Base-by-base conservation (phyloP, 345 rosid species). In the Camelina neglecta region DNA sequence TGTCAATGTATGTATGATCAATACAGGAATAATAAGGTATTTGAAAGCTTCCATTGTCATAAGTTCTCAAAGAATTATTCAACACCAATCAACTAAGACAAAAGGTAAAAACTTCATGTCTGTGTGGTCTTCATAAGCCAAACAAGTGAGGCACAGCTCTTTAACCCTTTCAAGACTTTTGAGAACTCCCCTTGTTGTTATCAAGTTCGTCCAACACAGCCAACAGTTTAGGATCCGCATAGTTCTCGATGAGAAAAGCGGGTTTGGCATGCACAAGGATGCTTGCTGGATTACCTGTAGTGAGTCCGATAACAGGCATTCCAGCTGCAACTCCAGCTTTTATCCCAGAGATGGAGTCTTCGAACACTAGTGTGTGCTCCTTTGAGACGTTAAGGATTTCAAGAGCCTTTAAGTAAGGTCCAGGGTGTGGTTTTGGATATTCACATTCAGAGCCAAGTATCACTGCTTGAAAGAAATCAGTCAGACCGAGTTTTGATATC, bases 321-420 rank as follows among this genome's bases (percentile, higher is more conserved):
- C 93, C 98, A 11, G 98, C 99, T 11, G 93, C 97, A 67, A 96
- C 99, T 75, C 97, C 99, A 24, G 98, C 98, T 81, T 65, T 89
- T 13, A 93, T 96, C 67, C 99, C 98, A 0, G 98, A 93, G 42
- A 83, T 81, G 1, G 98, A 96, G 77, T 96, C 98, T 86, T 96
- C 99, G 2, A 81, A 93, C 53, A 96, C 79, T 18, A 96, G 67
- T 0, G 98, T 81, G 68, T 88, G 98, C n/a, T 91, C 95, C 82
- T 88, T 93, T 2, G 99, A 90, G 42, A 83, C 88, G 12, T 88
- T 85, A 29, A 96, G 96, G 11, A 78, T 71, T 58, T 89, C 89
- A 59, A 93, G 90, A 54, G 90, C 99, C 80, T 93, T 96, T 80
- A 88, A 77, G 83, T 96, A 96, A 26, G 99, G 91, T 11, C 80